Base-by-base conservation (phyloP, 2,329 filamentous ascomycete species). In the Diplodia sapinea region DNA sequence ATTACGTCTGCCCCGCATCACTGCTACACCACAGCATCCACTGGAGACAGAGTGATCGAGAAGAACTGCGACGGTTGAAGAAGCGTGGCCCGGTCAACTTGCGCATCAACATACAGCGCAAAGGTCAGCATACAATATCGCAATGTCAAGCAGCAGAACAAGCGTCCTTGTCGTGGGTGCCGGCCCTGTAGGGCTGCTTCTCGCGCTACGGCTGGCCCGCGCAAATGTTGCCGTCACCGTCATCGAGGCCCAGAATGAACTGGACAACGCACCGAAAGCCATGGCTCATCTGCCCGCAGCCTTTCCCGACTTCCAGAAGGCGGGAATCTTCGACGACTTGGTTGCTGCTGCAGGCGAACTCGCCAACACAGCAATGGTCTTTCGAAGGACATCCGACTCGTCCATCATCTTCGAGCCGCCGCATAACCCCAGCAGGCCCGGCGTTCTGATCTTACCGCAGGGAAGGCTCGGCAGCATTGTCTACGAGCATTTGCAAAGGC, bases 181-280 rank as follows among this genome's bases (percentile, higher is more conserved):
- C 8, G 80, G 79, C 26, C 79, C 77, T 56, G 77, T 80, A 2
- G 79, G 80, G 23, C 77, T 80, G 26, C 77, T 82, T 63, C 76
- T 79, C 51, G 78, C 78, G 4, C 74, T 80, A 33, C 76, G 79
- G 26, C 76, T 82, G 50, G 71, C 73, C 1, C 73, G 78, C 67
- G 74, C 75, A 2, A 67, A 72, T 7, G 74, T 80, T 13, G 71
- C 74, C 47, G 71, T 73, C 13, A 69, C 69, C 23, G 67, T 76
- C 17, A 47, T 76, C 51, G 74, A 76, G 69, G 72, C 71, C 20
- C 72, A 72, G 5, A 11, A 49, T 20, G 29, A 54, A 15, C 13
- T 55, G 17, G 64, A 66, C 11, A 69, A 73, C 7, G 76, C 77
- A 6, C 79, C 80, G 15, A 76, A 79, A 57, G 80, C 80, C 66